phyloP scores from a whole-genome alignment of 1,284 basidiomycete species.

The Takashimella tepidaria region DNA sequence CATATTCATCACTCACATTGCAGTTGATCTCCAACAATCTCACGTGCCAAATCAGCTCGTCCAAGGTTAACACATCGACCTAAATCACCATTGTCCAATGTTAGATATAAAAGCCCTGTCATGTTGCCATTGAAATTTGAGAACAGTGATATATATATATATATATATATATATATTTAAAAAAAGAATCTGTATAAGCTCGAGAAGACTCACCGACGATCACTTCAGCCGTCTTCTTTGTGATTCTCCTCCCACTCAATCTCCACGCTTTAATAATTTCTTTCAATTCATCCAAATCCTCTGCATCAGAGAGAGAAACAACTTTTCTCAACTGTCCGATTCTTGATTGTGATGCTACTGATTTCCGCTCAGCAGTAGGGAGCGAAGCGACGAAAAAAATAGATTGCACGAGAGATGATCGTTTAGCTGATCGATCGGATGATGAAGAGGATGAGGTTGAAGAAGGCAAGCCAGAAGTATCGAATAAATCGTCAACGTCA shows the following conservation, averaged over 20 bases:
- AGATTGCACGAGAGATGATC: constrained; percentile 1
- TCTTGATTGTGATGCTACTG: neutral
- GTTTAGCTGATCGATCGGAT: constrained; percentile 6
- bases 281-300: constrained; percentile 13
- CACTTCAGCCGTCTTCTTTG: constrained; percentile 16
- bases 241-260: constrained; percentile 8
- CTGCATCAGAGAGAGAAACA: constrained; percentile 13
- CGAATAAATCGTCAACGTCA: constrained; percentile 12
- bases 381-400: constrained; percentile 5
- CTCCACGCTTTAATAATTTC: constrained; percentile 14
- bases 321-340: constrained; percentile 18
- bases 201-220: constrained; percentile 19
- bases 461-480: constrained; percentile 1
- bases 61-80: constrained; percentile 20
- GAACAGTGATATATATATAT: too few relatives aligned
- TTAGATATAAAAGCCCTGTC: too few relatives aligned
- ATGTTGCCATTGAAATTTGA: too few relatives aligned
- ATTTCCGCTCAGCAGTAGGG: neutral
- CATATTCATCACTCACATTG: constrained; percentile 9
- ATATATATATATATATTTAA: too few relatives aligned
- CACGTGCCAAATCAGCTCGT: constrained; percentile 15
- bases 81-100: neutral
- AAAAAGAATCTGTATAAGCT: too few relatives aligned
- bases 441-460: too few relatives aligned
- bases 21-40: constrained; percentile 9